Evolutionary conservation across 176 grass and related monocot genomes (phyloP), one percentile per base, ranked within the genome.

Genomic region (Carex myosuroides): DNA sequence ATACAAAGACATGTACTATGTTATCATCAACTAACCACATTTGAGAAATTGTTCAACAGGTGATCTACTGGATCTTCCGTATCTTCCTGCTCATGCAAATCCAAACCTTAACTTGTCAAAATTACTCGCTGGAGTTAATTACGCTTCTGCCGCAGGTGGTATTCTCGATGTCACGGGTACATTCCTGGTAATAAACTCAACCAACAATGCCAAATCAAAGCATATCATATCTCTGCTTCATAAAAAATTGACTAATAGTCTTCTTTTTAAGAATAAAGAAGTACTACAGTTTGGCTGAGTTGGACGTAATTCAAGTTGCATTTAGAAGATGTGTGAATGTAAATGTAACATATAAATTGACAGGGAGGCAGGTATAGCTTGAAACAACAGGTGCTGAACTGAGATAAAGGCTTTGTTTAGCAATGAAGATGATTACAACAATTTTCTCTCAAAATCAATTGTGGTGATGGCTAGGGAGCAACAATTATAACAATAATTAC

Each of bases 401-500:
- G 64, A 87, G n/a, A 68, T 87, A 53, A 90, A 53, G 69, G 32
- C 7, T 46, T 20, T 82, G 16, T 16, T 85, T 37, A 74, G 76
- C 50, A 42, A 76, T 24, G 88, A 79, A 21, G 64, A 66, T 5
- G 50, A 35, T 17, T 70, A 85, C 44, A 65, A 21, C 42, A 60
- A 70, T 26, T 90, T 74, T 58, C 85, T 90, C n/a, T 77, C 55
- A 46, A 90, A 82, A 55, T 84, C 89, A 79, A 90, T 90, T 22
- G 89, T 85, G n/a, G 82, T 79, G 59, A 85, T 87, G 85, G 77
- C 67, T 90, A 5, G 89, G 89, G 29, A 87, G 81, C 66, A 90
- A 90, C 26, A 85, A 90, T 75, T 90, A 90, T 84, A 76, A 87
- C 50, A 90, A 90, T 42, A 85, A 79, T 53, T 85, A 87, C 52